A percentile compares a stretch with the other conserved stretches of the same genome.
Conservation (phyloP, 2,329 filamentous ascomycete species). For the Verticillium isaacii region DNA sequence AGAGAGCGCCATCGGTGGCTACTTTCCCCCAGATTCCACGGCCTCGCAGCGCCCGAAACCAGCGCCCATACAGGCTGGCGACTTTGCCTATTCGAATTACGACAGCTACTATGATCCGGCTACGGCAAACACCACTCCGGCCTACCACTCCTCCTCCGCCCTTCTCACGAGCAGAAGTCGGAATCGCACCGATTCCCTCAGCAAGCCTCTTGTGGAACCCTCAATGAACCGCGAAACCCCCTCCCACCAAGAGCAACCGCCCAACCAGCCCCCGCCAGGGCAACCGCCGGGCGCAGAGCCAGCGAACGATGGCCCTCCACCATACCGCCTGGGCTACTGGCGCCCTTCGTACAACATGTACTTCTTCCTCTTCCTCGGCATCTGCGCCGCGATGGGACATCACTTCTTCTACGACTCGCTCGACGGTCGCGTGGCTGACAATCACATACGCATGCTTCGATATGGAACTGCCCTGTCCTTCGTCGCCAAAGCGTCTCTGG, state of each 20-base stretch:
- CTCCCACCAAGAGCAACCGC: background rate
- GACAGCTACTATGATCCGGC: background rate
- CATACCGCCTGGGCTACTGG: slow-evolving; percentile 27
- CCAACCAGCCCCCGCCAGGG: background rate
- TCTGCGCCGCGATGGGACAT: slow-evolving; percentile 26
- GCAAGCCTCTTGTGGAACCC: background rate
- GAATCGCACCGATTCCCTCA: background rate
- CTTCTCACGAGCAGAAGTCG: background rate
- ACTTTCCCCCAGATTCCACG: background rate
- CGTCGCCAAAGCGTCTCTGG: slow-evolving; percentile 28
- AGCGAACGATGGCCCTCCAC: slow-evolving; percentile 7
- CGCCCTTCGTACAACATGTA: slow-evolving; percentile 29
- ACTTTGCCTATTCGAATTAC: background rate
- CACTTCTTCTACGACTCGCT: slow-evolving; percentile 28
- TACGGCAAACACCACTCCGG: background rate
- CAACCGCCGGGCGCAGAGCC: slow-evolving; percentile 20
- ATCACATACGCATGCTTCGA: slow-evolving; percentile 28
- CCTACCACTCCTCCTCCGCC: background rate
- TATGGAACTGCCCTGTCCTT: slow-evolving; percentile 30
- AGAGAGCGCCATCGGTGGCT: background rate
- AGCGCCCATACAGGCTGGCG: background rate
- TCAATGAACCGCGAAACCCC: background rate
- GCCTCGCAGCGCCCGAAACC: background rate
- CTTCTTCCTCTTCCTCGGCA: slow-evolving; percentile 23
- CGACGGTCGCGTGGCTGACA: slow-evolving; percentile 21